phyloP scores from a whole-genome alignment of 2,329 filamentous ascomycete genomes.

The Cryphonectria carpinicola region DNA sequence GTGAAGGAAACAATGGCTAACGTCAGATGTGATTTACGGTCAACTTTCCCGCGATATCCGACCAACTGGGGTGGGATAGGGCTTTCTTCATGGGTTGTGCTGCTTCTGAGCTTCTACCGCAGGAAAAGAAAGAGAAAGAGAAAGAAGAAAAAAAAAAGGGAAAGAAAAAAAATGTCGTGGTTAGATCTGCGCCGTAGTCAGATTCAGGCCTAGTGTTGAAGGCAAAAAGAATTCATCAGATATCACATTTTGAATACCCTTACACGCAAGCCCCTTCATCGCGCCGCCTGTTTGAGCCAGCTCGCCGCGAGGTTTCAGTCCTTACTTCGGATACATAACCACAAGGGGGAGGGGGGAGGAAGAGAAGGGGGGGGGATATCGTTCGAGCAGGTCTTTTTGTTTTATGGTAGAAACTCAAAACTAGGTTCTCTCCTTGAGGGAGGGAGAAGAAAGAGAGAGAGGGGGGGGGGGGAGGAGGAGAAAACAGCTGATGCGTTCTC shows the following conservation, averaged over 20 bases:
- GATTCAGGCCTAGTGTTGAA: constrained; percentile 8
- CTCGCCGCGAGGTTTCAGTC: not conserved
- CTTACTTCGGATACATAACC: not conserved
- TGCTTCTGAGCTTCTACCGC: not conserved
- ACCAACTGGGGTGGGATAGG: not conserved
- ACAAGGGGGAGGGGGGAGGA: not conserved
- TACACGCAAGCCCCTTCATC: constrained; percentile 6
- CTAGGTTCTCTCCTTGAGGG: not conserved
- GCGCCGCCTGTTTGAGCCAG: constrained; percentile 7
- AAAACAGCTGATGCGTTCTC: not conserved
- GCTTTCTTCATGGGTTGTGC: not conserved
- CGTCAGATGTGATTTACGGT: constrained; percentile 15
- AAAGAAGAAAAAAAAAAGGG: not conserved
- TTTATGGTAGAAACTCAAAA: not conserved
- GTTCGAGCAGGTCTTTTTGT: not conserved
- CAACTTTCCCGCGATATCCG: not conserved
- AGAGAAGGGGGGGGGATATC: not conserved
- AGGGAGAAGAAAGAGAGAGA: too few species aligned
- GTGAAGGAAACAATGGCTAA: not conserved
- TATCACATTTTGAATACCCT: constrained; percentile 9
- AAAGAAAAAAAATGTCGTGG: not conserved
- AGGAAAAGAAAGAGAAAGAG: too few species aligned
- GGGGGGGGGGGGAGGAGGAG: too few species aligned
- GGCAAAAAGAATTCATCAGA: not conserved
- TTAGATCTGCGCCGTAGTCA: constrained; percentile 2